These are phyloP conservation scores for Dryadomyces quercus-mongolicae DNA, from an alignment of 2,329 filamentous ascomycete species.

Conservation along the genomic window DNA sequence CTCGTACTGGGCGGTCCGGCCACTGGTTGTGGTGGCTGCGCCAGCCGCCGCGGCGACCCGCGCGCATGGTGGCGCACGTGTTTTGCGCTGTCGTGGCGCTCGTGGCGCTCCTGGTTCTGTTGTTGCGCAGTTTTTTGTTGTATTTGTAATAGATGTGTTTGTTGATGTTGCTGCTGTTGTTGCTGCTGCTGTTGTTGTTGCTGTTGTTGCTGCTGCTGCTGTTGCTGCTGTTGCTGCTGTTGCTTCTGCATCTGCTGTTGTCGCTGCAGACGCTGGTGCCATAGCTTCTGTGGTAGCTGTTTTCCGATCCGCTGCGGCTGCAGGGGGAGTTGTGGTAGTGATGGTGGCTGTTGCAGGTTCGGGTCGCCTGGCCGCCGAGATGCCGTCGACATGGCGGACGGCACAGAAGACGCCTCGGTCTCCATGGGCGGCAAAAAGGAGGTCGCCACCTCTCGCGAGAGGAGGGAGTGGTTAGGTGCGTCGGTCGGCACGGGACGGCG, in stretches of 20 bases:
- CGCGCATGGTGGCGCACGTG: neutral
- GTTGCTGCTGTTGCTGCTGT: conserved; percentile 1
- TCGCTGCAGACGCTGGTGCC: conserved; percentile 6
- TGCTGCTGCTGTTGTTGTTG: too few species aligned
- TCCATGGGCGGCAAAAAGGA: neutral
- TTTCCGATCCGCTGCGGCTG: conserved; percentile 1
- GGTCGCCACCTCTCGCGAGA: neutral
- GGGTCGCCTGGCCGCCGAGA: neutral
- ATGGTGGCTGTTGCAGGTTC: neutral
- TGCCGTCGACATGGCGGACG: neutral
- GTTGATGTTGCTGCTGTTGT: conserved; percentile 1
- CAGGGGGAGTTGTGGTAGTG: neutral
- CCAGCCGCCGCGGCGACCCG: neutral
- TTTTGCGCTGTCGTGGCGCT: neutral
- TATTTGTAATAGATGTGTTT: neutral
- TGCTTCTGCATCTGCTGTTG: conserved; percentile 3
- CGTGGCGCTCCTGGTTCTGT: neutral
- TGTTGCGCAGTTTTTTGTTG: neutral
- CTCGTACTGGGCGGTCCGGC: neutral
- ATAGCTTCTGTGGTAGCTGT: conserved; percentile 7
- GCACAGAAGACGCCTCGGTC: neutral
- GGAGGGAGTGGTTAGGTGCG: neutral
- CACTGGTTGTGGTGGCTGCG: too few species aligned
- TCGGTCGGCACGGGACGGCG: neutral
- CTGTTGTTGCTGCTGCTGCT: conserved; percentile 2